Conservation (phyloP, 2,329 filamentous ascomycete genomes). For the Cladosporium sp. region DNA sequence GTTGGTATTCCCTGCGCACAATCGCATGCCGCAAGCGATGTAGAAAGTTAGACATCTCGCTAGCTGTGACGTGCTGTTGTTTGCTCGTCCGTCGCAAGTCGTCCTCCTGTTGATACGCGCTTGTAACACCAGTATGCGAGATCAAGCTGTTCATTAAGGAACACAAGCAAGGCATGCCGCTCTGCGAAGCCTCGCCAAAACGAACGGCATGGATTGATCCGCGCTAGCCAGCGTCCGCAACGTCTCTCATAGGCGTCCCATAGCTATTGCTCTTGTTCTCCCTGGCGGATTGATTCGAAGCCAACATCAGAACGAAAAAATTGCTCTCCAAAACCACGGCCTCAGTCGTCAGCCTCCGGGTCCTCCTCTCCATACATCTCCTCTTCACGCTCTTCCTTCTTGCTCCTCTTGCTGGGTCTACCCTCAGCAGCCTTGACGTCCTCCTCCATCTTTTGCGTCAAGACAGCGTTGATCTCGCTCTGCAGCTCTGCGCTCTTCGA, state of each 20-base stretch:
- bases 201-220: too few species aligned
- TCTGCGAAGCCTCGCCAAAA: neutral
- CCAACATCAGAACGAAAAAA: neutral
- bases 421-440: slow-evolving; percentile 55
- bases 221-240: neutral
- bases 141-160: neutral
- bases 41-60: neutral
- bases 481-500: slow-evolving; percentile 61
- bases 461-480: slow-evolving; percentile 65
- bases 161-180: neutral
- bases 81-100: neutral
- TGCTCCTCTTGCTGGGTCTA: slow-evolving; percentile 24
- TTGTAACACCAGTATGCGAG: neutral
- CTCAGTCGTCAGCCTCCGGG: slow-evolving; percentile 53
- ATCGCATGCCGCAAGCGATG: neutral
- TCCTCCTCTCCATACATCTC: slow-evolving; percentile 86
- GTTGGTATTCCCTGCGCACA: neutral
- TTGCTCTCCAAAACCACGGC: neutral
- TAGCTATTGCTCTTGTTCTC: neutral
- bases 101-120: neutral
- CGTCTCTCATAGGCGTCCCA: neutral
- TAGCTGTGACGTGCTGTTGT: neutral
- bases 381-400: slow-evolving; percentile 52
- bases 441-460: slow-evolving; percentile 73
- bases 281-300: neutral